Base-by-base conservation (phyloP, 2,329 filamentous ascomycete genomes). In the Metarhizium guizhouense region DNA sequence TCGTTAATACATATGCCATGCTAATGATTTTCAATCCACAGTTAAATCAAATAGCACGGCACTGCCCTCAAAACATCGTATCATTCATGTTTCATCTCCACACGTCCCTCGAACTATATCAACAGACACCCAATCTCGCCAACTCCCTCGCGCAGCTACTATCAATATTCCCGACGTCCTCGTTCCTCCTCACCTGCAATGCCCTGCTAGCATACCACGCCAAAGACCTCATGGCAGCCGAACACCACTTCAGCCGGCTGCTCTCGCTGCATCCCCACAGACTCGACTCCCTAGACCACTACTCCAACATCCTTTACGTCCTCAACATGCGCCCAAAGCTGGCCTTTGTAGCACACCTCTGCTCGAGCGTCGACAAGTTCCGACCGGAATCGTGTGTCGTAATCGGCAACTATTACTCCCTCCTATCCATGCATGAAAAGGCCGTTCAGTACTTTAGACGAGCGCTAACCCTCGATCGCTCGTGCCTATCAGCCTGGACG, bases 401-500 rank as follows among this genome's bases (percentile, higher is more conserved):
- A 0, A 87, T 97, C 29, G 94, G 94, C 4, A 99, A 99, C 68
- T 97, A 97, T 74, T 99, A 96, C 73, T 95, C 90, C 0, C 75
- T 96, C 1, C 85, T 96, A 58, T 96, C 92, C 0, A 87, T 95
- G 68, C 94, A 99, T 68, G 94, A 99, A 69, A 99, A 99, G 68
- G 93, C 94, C 0, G 92, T 99, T 54, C 91, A 96, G 74, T 97
- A 97, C 72, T 99, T 99, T 75, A 87, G 94, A 3, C 86, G 94
- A 25, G 94, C 94, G 0, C 74, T 99, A 20, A 95, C 90, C 0
- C 78, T 99, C 0, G 94, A 99, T 67, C 85, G 93, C 10, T 87
- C 85, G 30, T 99, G 94, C 68, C 80, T 96, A 16, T 95, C 91
- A 0, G 94, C 94, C 2, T 99, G 94, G 94, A 99, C 94, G 0